Conservation (phyloP, 192 early-diverging fungal species). For the Kickxella alabastrina region DNA sequence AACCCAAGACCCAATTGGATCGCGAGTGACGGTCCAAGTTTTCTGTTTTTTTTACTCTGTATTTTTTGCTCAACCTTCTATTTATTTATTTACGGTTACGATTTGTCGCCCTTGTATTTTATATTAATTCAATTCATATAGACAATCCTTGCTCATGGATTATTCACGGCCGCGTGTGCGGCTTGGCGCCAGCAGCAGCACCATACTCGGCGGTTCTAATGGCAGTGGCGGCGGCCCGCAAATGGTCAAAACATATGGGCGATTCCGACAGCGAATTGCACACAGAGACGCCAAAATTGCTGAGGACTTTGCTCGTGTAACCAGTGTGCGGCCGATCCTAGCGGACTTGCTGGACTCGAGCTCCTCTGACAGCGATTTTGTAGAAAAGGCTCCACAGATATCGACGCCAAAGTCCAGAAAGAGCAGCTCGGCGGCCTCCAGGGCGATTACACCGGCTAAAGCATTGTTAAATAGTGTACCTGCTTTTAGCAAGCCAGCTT, state of each 20-base stretch:
- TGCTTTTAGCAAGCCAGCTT: too few species aligned
- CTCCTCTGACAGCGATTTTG: slow-evolving; percentile 45
- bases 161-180: slow-evolving; percentile 32
- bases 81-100: neutral
- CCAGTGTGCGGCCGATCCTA: slow-evolving; percentile 22
- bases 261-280: slow-evolving; percentile 38
- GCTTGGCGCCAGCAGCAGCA: slow-evolving; percentile 13
- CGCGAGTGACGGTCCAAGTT: too few species aligned
- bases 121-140: too few species aligned
- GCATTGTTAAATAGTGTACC: too few species aligned
- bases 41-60: too few species aligned
- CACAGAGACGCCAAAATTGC: slow-evolving; percentile 24
- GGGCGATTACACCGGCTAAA: too few species aligned
- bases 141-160: too few species aligned
- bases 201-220: neutral
- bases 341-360: slow-evolving; percentile 32
- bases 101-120: too few species aligned
- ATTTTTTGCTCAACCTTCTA: too few species aligned
- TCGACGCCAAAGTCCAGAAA: neutral
- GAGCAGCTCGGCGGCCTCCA: too few species aligned
- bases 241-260: slow-evolving; percentile 48
- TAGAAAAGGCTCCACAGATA: neutral
- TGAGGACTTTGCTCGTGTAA: slow-evolving; percentile 37
- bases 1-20: too few species aligned
- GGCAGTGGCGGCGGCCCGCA: slow-evolving; percentile 16